phyloP scores from a whole-genome alignment of 2,329 filamentous ascomycete genomes.

The Trichophyton mentagrophytes region DNA sequence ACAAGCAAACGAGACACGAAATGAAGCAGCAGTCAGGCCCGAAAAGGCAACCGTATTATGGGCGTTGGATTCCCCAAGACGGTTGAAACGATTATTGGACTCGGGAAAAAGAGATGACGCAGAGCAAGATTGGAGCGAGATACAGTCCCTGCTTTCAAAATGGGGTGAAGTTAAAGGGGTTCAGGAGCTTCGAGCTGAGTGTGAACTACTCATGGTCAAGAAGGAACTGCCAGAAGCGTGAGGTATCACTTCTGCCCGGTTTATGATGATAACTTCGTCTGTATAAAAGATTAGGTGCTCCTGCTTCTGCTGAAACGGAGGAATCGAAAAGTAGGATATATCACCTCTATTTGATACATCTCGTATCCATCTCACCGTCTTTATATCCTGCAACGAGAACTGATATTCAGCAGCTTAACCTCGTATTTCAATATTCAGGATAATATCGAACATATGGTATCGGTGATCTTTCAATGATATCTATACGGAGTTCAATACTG shows the following conservation, averaged over 20 bases:
- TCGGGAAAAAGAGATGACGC: constrained; percentile 31
- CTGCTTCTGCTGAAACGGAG: background rate
- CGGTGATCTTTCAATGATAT: too few species aligned
- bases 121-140: constrained; percentile 31
- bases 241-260: background rate
- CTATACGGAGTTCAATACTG: too few species aligned
- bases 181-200: constrained; percentile 27
- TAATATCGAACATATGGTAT: too few species aligned
- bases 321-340: background rate
- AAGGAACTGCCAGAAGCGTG: background rate
- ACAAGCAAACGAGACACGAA: constrained; percentile 16
- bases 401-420: too few species aligned
- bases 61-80: constrained; percentile 31
- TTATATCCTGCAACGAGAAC: too few species aligned
- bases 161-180: constrained; percentile 36
- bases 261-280: background rate
- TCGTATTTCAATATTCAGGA: too few species aligned
- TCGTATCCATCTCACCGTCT: background rate
- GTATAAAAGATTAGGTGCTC: too few species aligned
- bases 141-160: constrained; percentile 27
- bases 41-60: constrained; percentile 35
- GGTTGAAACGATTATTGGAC: constrained; percentile 26
- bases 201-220: constrained; percentile 23
- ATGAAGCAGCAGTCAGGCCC: constrained; percentile 12
- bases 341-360: background rate